Evolutionary conservation across 2,329 filamentous ascomycete species (phyloP).

Genomic region (Dothideomycetes sp.): DNA sequence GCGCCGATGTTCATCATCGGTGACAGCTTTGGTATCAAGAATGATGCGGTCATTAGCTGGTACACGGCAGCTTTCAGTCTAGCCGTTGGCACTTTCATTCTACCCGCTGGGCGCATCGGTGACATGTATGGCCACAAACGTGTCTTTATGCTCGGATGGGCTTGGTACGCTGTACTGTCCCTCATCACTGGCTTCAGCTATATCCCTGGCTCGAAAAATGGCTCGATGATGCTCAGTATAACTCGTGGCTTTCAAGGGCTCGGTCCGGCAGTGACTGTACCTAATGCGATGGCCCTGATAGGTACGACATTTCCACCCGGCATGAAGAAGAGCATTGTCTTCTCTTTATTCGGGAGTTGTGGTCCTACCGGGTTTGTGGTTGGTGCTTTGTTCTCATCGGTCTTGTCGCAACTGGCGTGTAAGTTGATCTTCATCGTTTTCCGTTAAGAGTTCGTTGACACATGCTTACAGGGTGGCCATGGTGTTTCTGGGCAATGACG

Average conservation of each 20-base stretch:
- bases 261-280: conserved; percentile 24
- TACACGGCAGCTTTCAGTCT: conserved; percentile 31
- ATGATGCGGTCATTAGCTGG: conserved; percentile 33
- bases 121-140: conserved; percentile 33
- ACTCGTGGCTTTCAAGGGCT: conserved; percentile 29
- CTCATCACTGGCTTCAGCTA: conserved; percentile 27
- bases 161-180: conserved; percentile 28
- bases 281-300: conserved; percentile 27
- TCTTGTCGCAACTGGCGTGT: conserved; percentile 22
- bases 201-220: conserved; percentile 15
- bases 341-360: conserved; percentile 24
- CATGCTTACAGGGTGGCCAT: conserved; percentile 19
- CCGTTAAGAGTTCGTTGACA: conserved; percentile 19
- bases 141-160: conserved; percentile 28
- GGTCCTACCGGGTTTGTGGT: conserved; percentile 25
- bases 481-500: conserved; percentile 21
- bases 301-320: conserved; percentile 22
- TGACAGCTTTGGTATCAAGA: conserved; percentile 26
- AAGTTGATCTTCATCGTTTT: conserved; percentile 35
- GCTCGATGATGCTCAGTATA: conserved; percentile 24
- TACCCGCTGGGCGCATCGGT: conserved; percentile 31
- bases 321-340: conserved; percentile 27
- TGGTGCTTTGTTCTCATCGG: conserved; percentile 21
- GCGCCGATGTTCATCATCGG: conserved; percentile 36
- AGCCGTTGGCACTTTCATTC: conserved; percentile 35